Base-by-base conservation (phyloP, 345 rosid species). In the Physaria fendleri region DNA sequence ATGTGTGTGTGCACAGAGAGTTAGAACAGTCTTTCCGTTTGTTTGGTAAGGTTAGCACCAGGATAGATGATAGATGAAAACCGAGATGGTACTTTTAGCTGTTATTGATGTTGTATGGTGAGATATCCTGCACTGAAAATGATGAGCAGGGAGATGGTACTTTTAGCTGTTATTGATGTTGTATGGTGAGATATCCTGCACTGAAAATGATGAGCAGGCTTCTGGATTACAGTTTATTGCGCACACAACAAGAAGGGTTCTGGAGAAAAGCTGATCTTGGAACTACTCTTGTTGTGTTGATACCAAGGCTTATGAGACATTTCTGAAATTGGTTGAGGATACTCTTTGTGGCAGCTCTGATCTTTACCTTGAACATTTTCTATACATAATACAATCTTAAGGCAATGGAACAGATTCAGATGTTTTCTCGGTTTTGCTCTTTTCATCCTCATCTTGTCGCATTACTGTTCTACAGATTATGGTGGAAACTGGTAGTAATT, bases 1-100 rank as follows among this genome's bases (percentile, higher is more conserved):
- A 76, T 87, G 33, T 90, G 97, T 84, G 97, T 87, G 87, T 57
- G 95, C 93, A 25, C 97, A 0, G 93, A 84, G 71, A 90, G 93
- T 47, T 90, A 95, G 93, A 45, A 44, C 6, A 54, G 51, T 58
- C 97, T 90, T 33, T 42, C 85, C 21, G 84, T 87, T 59, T 84
- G 50, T 90, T 82, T 50, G 95, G 87, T 34, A 80, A 80, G 80
- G 95, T 87, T 27, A 79, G 93, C 73, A 43, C 87, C 9, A 88
- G 86, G 46, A 49, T 2, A 18, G 77, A 72, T 9, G 80, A 72
- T 55, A 69, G 35, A n/a, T 70, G 93, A 68, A 43, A 41, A 56
- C 63, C 76, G 4, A 76, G 90, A 13, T 79, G 90, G 51, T 53
- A 82, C 13, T 56, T 87, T 87, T 62, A 81, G 85, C 83, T 90